Evolutionary conservation across 2,329 filamentous ascomycete genomes (phyloP).

Genomic region (Ustilaginoidea virens): DNA sequence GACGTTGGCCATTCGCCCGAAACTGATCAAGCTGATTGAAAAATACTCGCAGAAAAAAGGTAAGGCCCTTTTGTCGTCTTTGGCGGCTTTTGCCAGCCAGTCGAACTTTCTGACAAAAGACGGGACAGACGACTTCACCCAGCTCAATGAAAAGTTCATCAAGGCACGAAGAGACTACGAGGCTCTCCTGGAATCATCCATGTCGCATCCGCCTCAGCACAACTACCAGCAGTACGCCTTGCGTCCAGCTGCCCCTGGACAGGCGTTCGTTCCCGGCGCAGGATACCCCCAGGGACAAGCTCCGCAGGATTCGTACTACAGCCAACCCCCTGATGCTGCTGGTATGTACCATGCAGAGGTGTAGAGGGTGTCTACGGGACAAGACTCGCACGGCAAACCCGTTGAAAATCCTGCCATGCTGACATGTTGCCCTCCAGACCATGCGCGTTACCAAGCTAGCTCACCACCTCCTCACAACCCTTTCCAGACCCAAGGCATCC

Average conservation of each 20-base stretch:
- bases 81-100: not conserved
- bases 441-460: constrained; percentile 29
- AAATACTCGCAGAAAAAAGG: constrained; percentile 99
- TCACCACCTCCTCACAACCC: constrained; percentile 33
- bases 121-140: constrained; percentile 78
- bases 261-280: constrained; percentile 24
- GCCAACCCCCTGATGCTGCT: constrained; percentile 36
- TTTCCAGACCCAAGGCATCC: constrained; percentile 19
- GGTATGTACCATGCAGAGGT: constrained; percentile 9
- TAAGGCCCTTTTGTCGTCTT: constrained; percentile 20
- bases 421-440: constrained; percentile 18
- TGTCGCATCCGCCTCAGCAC: constrained; percentile 79
- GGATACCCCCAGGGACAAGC: constrained; percentile 27
- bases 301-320: constrained; percentile 50
- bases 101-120: constrained; percentile 4
- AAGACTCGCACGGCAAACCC: too few species aligned
- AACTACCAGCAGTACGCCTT: constrained; percentile 56
- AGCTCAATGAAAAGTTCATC: constrained; percentile 98
- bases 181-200: constrained; percentile 84
- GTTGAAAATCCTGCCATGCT: too few species aligned
- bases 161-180: constrained; percentile 96
- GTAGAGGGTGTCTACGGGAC: too few species aligned
- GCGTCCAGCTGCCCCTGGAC: constrained; percentile 31
- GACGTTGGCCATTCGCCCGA: constrained; percentile 84
- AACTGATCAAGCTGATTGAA: constrained; percentile 93